Evolutionary conservation across 768 basidiomycete species (phyloP).

Genomic region (Hortiboletus campestris): DNA sequence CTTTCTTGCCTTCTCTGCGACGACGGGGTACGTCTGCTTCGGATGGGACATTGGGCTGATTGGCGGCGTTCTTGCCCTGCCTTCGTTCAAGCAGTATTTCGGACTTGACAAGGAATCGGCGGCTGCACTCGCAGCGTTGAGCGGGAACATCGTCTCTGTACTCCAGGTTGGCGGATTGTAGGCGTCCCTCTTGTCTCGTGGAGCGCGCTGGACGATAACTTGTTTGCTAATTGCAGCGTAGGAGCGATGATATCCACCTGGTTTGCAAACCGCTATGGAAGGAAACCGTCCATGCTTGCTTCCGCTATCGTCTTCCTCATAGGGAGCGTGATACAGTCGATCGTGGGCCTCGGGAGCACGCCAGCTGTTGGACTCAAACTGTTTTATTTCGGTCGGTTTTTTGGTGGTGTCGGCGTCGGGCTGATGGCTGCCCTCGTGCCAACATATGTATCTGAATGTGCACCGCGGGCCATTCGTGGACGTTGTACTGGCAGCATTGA

Average conservation of each 20-base stretch:
- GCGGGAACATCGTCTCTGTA: slow-evolving; percentile 39
- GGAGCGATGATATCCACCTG: slow-evolving; percentile 31
- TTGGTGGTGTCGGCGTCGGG: slow-evolving; percentile 49
- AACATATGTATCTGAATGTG: slow-evolving; percentile 38
- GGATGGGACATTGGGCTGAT: slow-evolving; percentile 40
- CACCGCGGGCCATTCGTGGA: slow-evolving; percentile 37
- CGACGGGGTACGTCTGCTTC: slow-evolving; percentile 35
- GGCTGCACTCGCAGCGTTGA: slow-evolving; percentile 27
- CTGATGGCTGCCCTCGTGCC: slow-evolving; percentile 36
- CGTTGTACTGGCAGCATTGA: slow-evolving; percentile 36
- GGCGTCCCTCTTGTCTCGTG: slow-evolving; percentile 3
- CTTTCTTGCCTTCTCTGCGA: slow-evolving; percentile 33
- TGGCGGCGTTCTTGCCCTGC: slow-evolving; percentile 35
- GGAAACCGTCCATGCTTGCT: slow-evolving; percentile 33
- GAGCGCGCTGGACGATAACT: not conserved
- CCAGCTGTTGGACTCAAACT: slow-evolving; percentile 26
- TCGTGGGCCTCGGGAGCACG: slow-evolving; percentile 33
- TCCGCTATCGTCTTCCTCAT: slow-evolving; percentile 34
- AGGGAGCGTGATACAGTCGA: slow-evolving; percentile 35
- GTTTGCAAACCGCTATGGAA: slow-evolving; percentile 33
- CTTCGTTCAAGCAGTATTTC: slow-evolving; percentile 37
- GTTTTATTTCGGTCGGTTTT: slow-evolving; percentile 40
- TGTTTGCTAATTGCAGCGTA: not conserved
- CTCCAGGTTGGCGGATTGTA: slow-evolving; percentile 38
- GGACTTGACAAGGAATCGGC: slow-evolving; percentile 28